Conservation (phyloP, 2,329 filamentous ascomycete species). For the Sporothrix luriei region DNA sequence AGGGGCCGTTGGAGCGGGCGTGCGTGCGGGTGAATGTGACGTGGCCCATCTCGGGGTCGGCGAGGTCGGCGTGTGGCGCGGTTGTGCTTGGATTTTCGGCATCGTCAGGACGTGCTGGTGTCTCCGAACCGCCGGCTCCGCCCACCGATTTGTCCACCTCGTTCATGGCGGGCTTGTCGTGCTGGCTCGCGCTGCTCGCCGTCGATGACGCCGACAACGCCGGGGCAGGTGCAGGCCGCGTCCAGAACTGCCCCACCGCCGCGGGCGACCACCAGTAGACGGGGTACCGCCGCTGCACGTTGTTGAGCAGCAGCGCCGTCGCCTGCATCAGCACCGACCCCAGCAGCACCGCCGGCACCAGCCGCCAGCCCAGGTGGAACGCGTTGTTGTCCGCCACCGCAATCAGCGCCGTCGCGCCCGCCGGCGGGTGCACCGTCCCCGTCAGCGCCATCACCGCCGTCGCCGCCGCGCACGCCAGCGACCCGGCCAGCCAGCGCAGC, state of each 20-base stretch:
- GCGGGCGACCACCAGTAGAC: slow-evolving; percentile 69
- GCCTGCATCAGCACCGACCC: slow-evolving; percentile 63
- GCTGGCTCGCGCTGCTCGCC: neutral
- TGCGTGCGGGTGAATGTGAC: slow-evolving; percentile 15
- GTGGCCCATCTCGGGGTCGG: slow-evolving; percentile 16
- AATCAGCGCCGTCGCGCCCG: slow-evolving; percentile 71
- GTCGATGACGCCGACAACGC: neutral
- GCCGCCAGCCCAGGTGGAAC: slow-evolving; percentile 65
- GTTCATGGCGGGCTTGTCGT: neutral
- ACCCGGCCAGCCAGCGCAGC: slow-evolving; percentile 65
- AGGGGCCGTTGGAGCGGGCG: neutral
- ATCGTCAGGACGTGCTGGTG: neutral
- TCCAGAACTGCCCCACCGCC: slow-evolving; percentile 40
- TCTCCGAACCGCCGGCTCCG: too few relatives aligned
- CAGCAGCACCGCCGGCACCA: slow-evolving; percentile 65
- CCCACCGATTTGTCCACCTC: too few relatives aligned
- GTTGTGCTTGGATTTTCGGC: too few relatives aligned
- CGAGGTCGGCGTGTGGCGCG: neutral
- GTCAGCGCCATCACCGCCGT: slow-evolving; percentile 69
- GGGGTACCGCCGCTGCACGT: slow-evolving; percentile 67
- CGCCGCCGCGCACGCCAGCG: slow-evolving; percentile 65
- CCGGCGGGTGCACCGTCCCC: slow-evolving; percentile 72
- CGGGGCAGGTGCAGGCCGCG: neutral
- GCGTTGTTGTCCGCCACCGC: slow-evolving; percentile 62
- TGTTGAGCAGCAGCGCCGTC: slow-evolving; percentile 68